Percentiles rank a stretch among this genome's conserved stretches.
Conservation (phyloP, 2,329 filamentous ascomycete genomes). For the Ophiostoma sp. region DNA sequence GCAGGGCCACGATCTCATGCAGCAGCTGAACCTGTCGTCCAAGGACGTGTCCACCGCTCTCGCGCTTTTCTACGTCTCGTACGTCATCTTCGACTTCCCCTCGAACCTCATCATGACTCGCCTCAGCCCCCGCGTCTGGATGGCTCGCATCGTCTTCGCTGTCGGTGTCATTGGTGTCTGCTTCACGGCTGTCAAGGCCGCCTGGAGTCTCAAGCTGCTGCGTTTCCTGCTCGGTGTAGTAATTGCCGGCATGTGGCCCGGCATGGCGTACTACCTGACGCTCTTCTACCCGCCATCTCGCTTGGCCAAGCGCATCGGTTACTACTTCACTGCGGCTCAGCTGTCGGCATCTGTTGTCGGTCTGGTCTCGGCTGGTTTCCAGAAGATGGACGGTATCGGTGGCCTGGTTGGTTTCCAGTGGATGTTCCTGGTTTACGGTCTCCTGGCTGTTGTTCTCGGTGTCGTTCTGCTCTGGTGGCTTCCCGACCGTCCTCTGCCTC, state of each 20-base stretch:
- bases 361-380: constrained; percentile 85
- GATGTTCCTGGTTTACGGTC: constrained; percentile 90
- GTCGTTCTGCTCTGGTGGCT: constrained; percentile 83
- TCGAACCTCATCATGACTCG: constrained; percentile 88
- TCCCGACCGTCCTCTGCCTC: constrained; percentile 75
- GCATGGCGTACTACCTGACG: constrained; percentile 90
- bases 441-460: constrained; percentile 71
- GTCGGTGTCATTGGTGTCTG: constrained; percentile 82
- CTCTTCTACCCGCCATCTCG: constrained; percentile 87
- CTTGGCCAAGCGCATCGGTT: constrained; percentile 83
- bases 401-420: constrained; percentile 82
- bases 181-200: constrained; percentile 76
- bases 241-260: constrained; percentile 92
- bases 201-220: constrained; percentile 87
- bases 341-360: constrained; percentile 87
- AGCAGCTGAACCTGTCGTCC: constrained; percentile 65
- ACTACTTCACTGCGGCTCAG: constrained; percentile 84
- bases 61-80: constrained; percentile 88
- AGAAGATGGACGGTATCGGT: constrained; percentile 78
- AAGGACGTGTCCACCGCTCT: constrained; percentile 82
- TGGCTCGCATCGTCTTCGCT: constrained; percentile 85
- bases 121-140: constrained; percentile 84
- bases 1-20: constrained; percentile 71
- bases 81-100: constrained; percentile 85
- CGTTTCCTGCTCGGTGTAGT: constrained; percentile 83